Conservation (phyloP, 1,284 basidiomycete genomes). For the Cystobasidium sp. region DNA sequence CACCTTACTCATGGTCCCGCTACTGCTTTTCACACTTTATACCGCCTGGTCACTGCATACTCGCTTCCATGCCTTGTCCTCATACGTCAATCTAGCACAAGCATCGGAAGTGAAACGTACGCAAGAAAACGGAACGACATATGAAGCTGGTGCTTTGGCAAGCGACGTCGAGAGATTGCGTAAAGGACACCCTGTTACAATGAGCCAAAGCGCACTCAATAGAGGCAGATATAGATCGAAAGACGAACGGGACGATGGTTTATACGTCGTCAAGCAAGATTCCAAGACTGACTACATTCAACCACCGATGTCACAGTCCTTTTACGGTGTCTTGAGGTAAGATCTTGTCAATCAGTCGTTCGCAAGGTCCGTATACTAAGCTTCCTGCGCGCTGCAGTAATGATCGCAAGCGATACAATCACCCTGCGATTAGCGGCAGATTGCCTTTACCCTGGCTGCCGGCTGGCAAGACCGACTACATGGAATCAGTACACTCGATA, state of each 20-base stretch:
- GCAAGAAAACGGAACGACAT: slow-evolving; percentile 13
- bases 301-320: slow-evolving; percentile 92
- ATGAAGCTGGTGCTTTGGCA: slow-evolving; percentile 42
- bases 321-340: slow-evolving; percentile 83
- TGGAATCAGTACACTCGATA: slow-evolving; percentile 16
- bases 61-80: slow-evolving; percentile 75
- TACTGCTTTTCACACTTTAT: slow-evolving; percentile 73
- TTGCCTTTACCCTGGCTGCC: slow-evolving; percentile 91
- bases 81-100: slow-evolving; percentile 80
- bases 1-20: slow-evolving; percentile 75
- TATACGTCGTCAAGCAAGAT: slow-evolving; percentile 78
- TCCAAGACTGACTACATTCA: slow-evolving; percentile 91
- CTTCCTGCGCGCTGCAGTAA: slow-evolving; percentile 63
- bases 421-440: slow-evolving; percentile 84
- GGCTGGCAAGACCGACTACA: slow-evolving; percentile 28
- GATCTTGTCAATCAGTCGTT: background rate
- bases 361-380: background rate
- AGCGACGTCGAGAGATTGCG: slow-evolving; percentile 73
- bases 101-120: slow-evolving; percentile 85
- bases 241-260: slow-evolving; percentile 83
- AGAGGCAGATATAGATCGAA: slow-evolving; percentile 71
- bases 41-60: slow-evolving; percentile 79
- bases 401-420: slow-evolving; percentile 82
- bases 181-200: slow-evolving; percentile 77
- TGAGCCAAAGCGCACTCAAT: slow-evolving; percentile 85